Evolutionary conservation across 2,329 filamentous ascomycete genomes (phyloP).

Genomic region (Emericellopsis cladophorae): DNA sequence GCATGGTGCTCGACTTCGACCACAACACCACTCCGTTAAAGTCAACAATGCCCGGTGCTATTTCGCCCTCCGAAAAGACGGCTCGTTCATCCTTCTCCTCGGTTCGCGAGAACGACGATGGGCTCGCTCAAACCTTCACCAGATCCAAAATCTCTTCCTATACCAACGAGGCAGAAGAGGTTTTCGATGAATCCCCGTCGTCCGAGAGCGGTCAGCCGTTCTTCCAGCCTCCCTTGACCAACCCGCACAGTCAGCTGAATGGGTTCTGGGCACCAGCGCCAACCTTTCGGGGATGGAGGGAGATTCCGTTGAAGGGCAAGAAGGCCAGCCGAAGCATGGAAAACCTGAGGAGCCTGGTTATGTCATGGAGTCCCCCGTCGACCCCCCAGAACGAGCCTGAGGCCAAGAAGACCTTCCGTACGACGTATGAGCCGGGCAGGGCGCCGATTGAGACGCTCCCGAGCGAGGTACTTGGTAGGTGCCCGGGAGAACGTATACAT

Average conservation of each 20-base stretch:
- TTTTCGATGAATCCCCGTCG: constrained; percentile 35
- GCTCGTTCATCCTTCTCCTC: constrained; percentile 48
- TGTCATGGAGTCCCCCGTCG: constrained; percentile 34
- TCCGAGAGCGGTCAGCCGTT: constrained; percentile 27
- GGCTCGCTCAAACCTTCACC: constrained; percentile 50
- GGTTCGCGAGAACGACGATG: constrained; percentile 45
- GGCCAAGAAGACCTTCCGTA: constrained; percentile 14
- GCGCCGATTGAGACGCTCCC: constrained; percentile 56
- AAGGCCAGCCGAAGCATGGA: constrained; percentile 48
- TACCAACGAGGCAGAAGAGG: constrained; percentile 32
- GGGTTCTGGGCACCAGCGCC: constrained; percentile 46
- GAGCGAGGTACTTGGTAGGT: constrained; percentile 58
- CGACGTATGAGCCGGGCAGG: constrained; percentile 25
- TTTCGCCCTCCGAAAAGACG: constrained; percentile 23
- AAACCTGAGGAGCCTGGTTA: constrained; percentile 41
- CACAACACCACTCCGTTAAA: neutral
- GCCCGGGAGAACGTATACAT: neutral
- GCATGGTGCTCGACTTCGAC: constrained; percentile 14
- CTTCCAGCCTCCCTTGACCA: constrained; percentile 39
- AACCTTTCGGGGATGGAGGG: constrained; percentile 49
- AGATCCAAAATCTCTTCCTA: constrained; percentile 51
- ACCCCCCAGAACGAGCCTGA: neutral
- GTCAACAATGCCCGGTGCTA: constrained; percentile 13
- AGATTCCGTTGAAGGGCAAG: constrained; percentile 45
- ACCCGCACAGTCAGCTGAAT: constrained; percentile 42